These are phyloP conservation scores for Chaetomium fimeti DNA, from an alignment of 495 filamentous ascomycete species.

Conservation along the genomic window DNA sequence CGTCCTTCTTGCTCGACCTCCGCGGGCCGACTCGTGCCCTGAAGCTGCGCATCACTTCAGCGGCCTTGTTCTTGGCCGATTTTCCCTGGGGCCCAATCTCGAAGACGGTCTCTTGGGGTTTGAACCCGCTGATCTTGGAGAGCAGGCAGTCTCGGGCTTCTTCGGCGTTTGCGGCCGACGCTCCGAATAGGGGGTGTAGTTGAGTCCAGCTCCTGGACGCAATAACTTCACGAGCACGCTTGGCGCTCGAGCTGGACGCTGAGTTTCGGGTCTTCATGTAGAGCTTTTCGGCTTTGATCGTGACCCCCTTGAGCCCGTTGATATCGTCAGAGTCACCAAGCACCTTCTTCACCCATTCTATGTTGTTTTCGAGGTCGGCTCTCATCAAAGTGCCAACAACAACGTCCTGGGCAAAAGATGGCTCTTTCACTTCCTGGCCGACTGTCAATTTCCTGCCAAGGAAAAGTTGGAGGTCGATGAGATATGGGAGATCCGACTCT, in stretches of 20 bases:
- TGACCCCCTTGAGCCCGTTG: constrained; percentile 62
- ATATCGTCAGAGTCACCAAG: constrained; percentile 75
- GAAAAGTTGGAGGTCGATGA: constrained; percentile 94
- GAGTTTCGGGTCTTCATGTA: constrained; percentile 87
- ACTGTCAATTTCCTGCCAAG: constrained; percentile 75
- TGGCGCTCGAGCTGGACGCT: constrained; percentile 82
- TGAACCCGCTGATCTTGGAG: constrained; percentile 76
- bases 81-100: constrained; percentile 76
- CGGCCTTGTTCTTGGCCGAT: constrained; percentile 61
- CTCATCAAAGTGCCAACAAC: constrained; percentile 70
- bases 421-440: constrained; percentile 55
- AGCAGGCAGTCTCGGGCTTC: constrained; percentile 79
- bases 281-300: constrained; percentile 85
- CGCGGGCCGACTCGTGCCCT: constrained; percentile 60
- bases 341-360: constrained; percentile 76
- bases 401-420: constrained; percentile 76
- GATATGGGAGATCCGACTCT: constrained; percentile 81
- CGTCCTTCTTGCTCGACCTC: constrained; percentile 34
- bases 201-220: constrained; percentile 64
- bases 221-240: constrained; percentile 73
- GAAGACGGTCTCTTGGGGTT: constrained; percentile 90
- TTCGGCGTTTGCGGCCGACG: constrained; percentile 60
- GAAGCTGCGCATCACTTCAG: constrained; percentile 72
- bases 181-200: constrained; percentile 73
- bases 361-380: constrained; percentile 65